Conservation (phyloP, 805 yeast genomes). For the Maudiozyma serrabonitensis region DNA sequence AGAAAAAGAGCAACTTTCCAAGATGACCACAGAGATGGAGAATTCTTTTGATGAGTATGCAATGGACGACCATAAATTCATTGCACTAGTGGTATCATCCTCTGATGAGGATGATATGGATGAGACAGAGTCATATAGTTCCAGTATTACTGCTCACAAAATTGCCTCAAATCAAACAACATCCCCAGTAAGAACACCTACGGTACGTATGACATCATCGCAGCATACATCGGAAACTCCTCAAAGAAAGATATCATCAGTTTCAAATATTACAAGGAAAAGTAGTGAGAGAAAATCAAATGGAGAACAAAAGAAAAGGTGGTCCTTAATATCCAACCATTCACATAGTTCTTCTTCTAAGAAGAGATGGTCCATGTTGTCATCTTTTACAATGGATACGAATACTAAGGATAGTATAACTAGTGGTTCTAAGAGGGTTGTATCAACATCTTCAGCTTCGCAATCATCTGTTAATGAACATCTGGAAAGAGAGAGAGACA, state of each 20-base stretch:
- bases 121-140: neutral
- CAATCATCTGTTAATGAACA: slow-evolving; percentile 5
- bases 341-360: slow-evolving; percentile 17
- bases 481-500: neutral
- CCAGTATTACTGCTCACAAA: neutral
- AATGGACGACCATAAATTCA: slow-evolving; percentile 17
- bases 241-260: slow-evolving; percentile 4
- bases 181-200: slow-evolving; percentile 3
- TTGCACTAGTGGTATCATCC: slow-evolving; percentile 27
- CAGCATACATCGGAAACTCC: neutral
- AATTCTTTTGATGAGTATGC: slow-evolving; percentile 20
- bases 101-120: slow-evolving; percentile 13
- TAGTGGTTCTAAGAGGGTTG: slow-evolving; percentile 2
- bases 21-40: slow-evolving; percentile 10
- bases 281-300: neutral
- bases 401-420: neutral
- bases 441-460: slow-evolving; percentile 3
- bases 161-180: too few relatives aligned
- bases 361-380: slow-evolving; percentile 27
- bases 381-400: slow-evolving; percentile 15
- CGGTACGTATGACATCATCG: neutral
- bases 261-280: neutral
- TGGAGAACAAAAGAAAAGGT: slow-evolving; percentile 11
- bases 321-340: slow-evolving; percentile 24
- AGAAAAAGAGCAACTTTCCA: neutral